Conservation (phyloP, 768 basidiomycete genomes). For the Amanita subjunquillea region DNA sequence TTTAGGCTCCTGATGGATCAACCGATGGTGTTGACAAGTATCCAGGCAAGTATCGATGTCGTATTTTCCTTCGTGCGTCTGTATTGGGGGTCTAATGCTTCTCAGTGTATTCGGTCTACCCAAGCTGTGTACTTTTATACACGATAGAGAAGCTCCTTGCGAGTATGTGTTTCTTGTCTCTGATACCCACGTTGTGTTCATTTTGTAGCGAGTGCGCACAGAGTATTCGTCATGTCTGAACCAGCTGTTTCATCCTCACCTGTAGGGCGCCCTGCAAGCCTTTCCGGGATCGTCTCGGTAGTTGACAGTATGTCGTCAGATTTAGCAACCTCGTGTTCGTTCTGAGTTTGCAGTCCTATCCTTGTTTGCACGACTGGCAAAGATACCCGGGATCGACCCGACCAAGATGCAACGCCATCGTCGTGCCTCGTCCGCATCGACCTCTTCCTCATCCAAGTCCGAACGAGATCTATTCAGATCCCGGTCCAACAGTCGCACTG, state of each 20-base stretch:
- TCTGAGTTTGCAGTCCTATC: slow-evolving; percentile 49
- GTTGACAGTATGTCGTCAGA: slow-evolving; percentile 54
- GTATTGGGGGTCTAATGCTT: neutral
- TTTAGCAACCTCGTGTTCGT: neutral
- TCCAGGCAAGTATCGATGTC: slow-evolving; percentile 39
- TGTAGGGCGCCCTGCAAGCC: slow-evolving; percentile 25
- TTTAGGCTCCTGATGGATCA: slow-evolving; percentile 59
- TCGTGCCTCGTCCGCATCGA: slow-evolving; percentile 62
- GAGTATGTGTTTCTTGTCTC: slow-evolving; percentile 39
- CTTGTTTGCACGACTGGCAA: slow-evolving; percentile 65
- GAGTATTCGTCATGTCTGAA: slow-evolving; percentile 70
- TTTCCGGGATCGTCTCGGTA: slow-evolving; percentile 69
- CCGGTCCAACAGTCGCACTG: slow-evolving; percentile 30
- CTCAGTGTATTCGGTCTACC: slow-evolving; percentile 66
- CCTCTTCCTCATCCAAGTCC: slow-evolving; percentile 29
- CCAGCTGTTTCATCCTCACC: slow-evolving; percentile 39
- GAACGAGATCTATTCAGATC: slow-evolving; percentile 26
- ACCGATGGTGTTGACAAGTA: slow-evolving; percentile 73
- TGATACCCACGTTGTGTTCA: slow-evolving; percentile 2
- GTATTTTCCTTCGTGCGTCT: neutral
- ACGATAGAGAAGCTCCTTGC: slow-evolving; percentile 76
- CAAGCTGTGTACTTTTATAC: slow-evolving; percentile 52
- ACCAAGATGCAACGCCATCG: slow-evolving; percentile 72
- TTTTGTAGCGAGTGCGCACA: slow-evolving; percentile 59
- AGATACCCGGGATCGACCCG: slow-evolving; percentile 68